A percentile compares a stretch with the other conserved stretches of the same genome.
Evolutionary conservation across 495 filamentous ascomycete genomes (phyloP).

Genomic region (Evernia prunastri): DNA sequence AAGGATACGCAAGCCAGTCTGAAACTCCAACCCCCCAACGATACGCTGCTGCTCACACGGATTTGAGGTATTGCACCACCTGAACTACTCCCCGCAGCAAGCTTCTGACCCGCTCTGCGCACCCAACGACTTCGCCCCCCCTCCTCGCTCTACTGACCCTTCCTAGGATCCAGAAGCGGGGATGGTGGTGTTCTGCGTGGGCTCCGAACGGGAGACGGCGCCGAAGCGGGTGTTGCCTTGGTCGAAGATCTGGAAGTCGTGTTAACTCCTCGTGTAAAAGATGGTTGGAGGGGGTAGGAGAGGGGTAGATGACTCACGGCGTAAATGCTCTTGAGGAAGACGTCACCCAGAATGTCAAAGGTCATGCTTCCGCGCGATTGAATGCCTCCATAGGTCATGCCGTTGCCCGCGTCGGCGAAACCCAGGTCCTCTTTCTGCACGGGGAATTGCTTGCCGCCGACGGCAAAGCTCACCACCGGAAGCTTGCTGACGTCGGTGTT

Average conservation of each 20-base stretch:
- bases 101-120: background rate
- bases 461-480: conserved; percentile 61
- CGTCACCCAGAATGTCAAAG: conserved; percentile 70
- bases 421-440: conserved; percentile 68
- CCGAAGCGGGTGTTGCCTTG: conserved; percentile 66
- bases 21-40: background rate
- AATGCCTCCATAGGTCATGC: conserved; percentile 65
- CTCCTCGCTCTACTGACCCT: background rate
- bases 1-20: background rate
- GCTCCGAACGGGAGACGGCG: conserved; percentile 57
- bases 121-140: background rate
- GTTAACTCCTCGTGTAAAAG: background rate
- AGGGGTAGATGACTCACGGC: conserved; percentile 45
- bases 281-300: background rate
- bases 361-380: conserved; percentile 60
- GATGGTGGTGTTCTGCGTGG: conserved; percentile 32
- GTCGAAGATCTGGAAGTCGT: conserved; percentile 59
- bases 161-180: conserved; percentile 14
- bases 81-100: background rate
- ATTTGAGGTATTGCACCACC: background rate
- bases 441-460: conserved; percentile 58
- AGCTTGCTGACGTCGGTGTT: conserved; percentile 49
- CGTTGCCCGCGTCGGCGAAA: conserved; percentile 54
- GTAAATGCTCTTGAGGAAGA: conserved; percentile 70
- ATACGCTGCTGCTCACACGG: background rate